Conservation (phyloP, 2,329 filamentous ascomycete genomes). For the Fusarium albosuccineum region DNA sequence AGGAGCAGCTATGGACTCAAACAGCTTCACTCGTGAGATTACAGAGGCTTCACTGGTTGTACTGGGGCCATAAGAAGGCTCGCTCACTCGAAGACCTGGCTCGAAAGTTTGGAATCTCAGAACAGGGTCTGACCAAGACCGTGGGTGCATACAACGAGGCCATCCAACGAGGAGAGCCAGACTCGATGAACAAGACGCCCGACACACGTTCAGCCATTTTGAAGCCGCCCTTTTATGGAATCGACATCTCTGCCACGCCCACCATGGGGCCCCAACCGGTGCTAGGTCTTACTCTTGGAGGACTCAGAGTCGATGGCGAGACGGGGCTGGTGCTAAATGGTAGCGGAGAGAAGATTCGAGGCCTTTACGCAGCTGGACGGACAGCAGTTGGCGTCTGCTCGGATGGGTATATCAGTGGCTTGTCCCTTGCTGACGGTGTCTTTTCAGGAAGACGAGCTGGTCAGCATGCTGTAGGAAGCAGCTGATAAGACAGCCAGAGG, state of each 20-base stretch:
- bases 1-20: slow-evolving; percentile 76
- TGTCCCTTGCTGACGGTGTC: neutral
- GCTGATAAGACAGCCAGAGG: too few species aligned
- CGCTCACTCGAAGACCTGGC: neutral
- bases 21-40: slow-evolving; percentile 12
- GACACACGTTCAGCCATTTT: neutral
- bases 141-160: neutral
- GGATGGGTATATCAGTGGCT: neutral
- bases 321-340: neutral
- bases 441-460: neutral
- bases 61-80: neutral
- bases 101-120: neutral
- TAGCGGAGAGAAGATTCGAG: neutral
- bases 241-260: neutral
- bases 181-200: neutral
- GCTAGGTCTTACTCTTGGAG: neutral
- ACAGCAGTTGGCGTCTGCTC: neutral
- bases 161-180: neutral
- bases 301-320: neutral
- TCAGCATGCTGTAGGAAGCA: neutral
- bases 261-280: neutral
- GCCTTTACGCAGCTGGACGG: neutral
- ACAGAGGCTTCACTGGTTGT: neutral
- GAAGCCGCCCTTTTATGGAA: neutral
- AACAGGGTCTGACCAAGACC: neutral